Conservation (phyloP, 805 yeast genomes). For the Tetrapisispora fleetii region DNA sequence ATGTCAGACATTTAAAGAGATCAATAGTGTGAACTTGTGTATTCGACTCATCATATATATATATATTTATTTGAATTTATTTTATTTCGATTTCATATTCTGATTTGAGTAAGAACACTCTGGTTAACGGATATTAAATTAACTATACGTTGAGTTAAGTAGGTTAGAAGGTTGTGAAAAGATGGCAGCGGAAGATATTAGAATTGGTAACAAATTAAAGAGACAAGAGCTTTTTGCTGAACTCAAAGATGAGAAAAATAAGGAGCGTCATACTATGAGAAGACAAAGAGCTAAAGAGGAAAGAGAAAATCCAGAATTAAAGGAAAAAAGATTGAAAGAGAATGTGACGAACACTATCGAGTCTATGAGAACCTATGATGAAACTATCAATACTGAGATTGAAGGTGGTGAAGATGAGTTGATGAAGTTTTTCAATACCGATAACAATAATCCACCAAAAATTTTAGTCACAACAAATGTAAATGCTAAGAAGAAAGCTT, state of each 20-base stretch:
- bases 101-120: too few relatives aligned
- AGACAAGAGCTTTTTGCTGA: slow-evolving; percentile 72
- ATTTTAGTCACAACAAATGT: slow-evolving; percentile 84
- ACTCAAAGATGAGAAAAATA: slow-evolving; percentile 63
- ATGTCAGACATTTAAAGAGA: too few relatives aligned
- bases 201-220: slow-evolving; percentile 65
- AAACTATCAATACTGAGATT: slow-evolving; percentile 47
- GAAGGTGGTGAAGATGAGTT: slow-evolving; percentile 32
- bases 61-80: too few relatives aligned
- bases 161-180: not conserved
- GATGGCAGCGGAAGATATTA: slow-evolving; percentile 34
- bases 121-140: too few relatives aligned
- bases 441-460: slow-evolving; percentile 70
- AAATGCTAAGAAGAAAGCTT: slow-evolving; percentile 75
- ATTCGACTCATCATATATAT: too few relatives aligned
- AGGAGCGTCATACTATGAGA: slow-evolving; percentile 66
- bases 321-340: slow-evolving; percentile 64
- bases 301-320: slow-evolving; percentile 69
- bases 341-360: slow-evolving; percentile 81
- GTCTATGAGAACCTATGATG: slow-evolving; percentile 75
- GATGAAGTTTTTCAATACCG: slow-evolving; percentile 31
- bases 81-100: too few relatives aligned
- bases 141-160: not conserved
- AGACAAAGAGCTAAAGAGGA: slow-evolving; percentile 84
- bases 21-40: too few relatives aligned